Conservation (phyloP, 1,284 basidiomycete species). For the Leccinum fuscescens region DNA sequence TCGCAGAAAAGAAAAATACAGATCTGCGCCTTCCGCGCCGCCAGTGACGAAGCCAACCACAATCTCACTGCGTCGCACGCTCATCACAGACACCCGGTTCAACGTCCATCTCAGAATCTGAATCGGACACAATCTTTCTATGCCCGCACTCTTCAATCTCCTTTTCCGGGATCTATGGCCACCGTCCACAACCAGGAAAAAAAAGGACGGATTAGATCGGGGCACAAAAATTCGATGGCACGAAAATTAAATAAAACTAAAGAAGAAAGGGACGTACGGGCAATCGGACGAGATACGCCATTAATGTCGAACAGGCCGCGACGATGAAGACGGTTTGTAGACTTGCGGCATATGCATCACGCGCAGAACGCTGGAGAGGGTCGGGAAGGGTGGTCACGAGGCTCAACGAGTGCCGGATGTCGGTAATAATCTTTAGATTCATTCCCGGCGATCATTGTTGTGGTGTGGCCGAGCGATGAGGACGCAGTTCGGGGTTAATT, state of each 20-base stretch:
- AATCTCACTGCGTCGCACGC: neutral
- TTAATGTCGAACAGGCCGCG: constrained; percentile 62
- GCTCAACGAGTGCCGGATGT: constrained; percentile 16
- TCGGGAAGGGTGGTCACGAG: constrained; percentile 39
- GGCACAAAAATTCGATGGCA: neutral
- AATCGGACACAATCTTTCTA: neutral
- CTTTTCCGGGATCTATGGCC: constrained; percentile 61
- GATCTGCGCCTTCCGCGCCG: neutral
- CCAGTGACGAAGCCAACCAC: neutral
- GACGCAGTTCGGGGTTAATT: neutral
- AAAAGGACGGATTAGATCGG: neutral
- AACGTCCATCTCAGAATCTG: neutral
- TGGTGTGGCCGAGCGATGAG: neutral
- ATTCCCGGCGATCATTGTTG: neutral
- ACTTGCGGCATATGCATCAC: constrained; percentile 69
- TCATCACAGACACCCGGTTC: neutral
- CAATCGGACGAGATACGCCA: constrained; percentile 61
- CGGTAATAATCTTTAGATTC: constrained; percentile 11
- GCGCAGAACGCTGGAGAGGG: constrained; percentile 50
- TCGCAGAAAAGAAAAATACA: neutral
- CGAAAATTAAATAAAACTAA: too few relatives aligned
- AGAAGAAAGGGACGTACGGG: constrained; percentile 44
- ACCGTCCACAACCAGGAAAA: neutral
- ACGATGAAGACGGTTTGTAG: constrained; percentile 72
- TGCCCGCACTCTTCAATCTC: neutral